Percentiles rank a stretch among this genome's conserved stretches.
Evolutionary conservation across 768 basidiomycete species (phyloP).

Genomic region (Russula sp.): DNA sequence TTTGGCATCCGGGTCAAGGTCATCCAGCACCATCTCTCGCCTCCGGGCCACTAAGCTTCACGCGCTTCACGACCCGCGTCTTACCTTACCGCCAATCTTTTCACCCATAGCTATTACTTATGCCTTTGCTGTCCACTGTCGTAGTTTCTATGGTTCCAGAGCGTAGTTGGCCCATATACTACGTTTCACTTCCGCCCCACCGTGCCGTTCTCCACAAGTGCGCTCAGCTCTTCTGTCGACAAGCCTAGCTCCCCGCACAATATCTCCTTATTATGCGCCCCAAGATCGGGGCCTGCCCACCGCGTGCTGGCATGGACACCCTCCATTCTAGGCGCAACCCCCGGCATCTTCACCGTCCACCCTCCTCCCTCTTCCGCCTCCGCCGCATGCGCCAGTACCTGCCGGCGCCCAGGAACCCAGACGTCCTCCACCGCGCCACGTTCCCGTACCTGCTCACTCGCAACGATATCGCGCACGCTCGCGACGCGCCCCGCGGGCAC

Average conservation of each 20-base stretch:
- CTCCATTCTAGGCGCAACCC: conserved; percentile 55
- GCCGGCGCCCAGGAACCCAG: conserved; percentile 37
- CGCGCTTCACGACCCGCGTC: no score
- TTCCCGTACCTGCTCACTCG: conserved; percentile 46
- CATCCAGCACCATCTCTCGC: no score
- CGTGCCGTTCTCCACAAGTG: conserved; percentile 15
- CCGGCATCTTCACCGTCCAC: conserved; percentile 63
- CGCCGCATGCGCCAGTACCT: background rate
- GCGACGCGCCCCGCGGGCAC: conserved; percentile 61
- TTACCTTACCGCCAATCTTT: no score
- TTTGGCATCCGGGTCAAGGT: no score
- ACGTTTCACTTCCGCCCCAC: background rate
- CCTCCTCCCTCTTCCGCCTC: conserved; percentile 28
- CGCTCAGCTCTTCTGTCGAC: conserved; percentile 23
- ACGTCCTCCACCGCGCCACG: conserved; percentile 55
- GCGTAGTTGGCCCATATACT: no score
- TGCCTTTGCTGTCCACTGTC: no score
- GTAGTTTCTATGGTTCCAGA: no score
- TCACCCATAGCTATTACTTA: no score
- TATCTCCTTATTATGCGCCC: conserved; percentile 34
- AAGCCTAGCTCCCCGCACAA: conserved; percentile 27
- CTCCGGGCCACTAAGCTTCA: no score
- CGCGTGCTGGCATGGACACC: conserved; percentile 49
- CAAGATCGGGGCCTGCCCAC: conserved; percentile 68
- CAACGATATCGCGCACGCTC: conserved; percentile 55